phyloP scores from a whole-genome alignment of 225 moss, liverwort and hornwort species.

The Straminergon stramineum region DNA sequence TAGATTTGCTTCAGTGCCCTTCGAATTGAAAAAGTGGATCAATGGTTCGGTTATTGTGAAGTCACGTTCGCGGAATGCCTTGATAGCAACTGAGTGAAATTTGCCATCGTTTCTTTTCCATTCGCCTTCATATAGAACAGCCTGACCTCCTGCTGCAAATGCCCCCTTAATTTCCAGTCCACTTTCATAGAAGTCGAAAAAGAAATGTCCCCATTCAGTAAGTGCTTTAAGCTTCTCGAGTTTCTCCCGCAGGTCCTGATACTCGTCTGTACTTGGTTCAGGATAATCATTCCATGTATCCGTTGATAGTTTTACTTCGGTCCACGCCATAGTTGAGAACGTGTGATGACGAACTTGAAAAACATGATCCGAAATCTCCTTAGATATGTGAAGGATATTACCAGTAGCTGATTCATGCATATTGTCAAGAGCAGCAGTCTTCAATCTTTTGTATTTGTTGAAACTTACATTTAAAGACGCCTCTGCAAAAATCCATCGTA shows the following conservation, averaged over 20 bases:
- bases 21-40: not conserved
- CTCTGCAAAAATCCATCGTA: not conserved
- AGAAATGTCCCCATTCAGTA: not conserved
- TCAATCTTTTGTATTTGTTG: not conserved
- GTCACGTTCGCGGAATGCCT: rapidly evolving
- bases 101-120: not conserved
- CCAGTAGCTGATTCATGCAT: not conserved
- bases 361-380: not conserved
- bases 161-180: rapidly evolving
- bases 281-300: too few species aligned
- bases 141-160: rapidly evolving
- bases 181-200: not conserved
- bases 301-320: not conserved
- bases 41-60: rapidly evolving
- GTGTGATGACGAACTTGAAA: not conserved
- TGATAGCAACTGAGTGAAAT: not conserved
- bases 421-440: not conserved
- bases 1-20: not conserved
- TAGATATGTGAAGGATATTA: not conserved
- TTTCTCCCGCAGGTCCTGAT: not conserved
- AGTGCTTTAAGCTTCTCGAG: not conserved
- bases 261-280: too few species aligned
- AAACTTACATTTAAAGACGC: not conserved
- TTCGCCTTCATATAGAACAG: rapidly evolving
- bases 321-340: not conserved